phyloP scores from a whole-genome alignment of 2,329 filamentous ascomycete genomes.

The Colletotrichum cereale region DNA sequence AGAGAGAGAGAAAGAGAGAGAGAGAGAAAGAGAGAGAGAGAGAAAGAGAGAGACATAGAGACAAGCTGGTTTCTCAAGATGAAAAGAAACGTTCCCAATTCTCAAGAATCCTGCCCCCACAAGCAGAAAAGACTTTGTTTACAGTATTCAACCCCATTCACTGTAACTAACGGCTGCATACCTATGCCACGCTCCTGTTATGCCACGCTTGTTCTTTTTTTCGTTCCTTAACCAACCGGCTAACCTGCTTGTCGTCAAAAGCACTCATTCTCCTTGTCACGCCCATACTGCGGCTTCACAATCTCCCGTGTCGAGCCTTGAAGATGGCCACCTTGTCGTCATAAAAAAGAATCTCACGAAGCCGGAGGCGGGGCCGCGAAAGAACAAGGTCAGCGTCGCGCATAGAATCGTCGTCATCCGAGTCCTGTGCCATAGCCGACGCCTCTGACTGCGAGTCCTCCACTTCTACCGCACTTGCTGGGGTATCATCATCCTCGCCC shows the following conservation, averaged over 20 bases:
- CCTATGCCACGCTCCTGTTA: conserved; percentile 8
- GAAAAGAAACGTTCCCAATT: background rate
- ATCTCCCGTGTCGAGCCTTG: conserved; percentile 75
- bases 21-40: too few relatives aligned
- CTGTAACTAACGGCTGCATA: conserved; percentile 6
- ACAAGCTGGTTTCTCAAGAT: conserved; percentile 1
- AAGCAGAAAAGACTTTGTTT: background rate
- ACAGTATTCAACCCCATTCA: background rate
- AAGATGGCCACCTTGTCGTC: conserved; percentile 88
- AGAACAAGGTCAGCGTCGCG: conserved; percentile 58
- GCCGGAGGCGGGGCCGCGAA: conserved; percentile 63
- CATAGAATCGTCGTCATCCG: conserved; percentile 63
- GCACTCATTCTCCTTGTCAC: background rate
- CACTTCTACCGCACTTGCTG: conserved; percentile 47
- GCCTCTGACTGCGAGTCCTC: conserved; percentile 47
- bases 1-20: background rate
- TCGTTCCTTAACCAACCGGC: background rate
- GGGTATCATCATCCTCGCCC: conserved; percentile 47
- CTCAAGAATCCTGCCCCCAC: conserved; percentile 1
- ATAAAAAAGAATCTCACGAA: conserved; percentile 86
- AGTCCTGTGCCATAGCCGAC: conserved; percentile 48
- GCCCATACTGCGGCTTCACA: conserved; percentile 46
- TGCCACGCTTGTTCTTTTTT: conserved; percentile 8
- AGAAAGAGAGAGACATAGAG: background rate
- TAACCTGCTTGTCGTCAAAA: background rate